Evolutionary conservation across 148 eudicot genomes (phyloP).

Genomic region (Rhododendron simsii): DNA sequence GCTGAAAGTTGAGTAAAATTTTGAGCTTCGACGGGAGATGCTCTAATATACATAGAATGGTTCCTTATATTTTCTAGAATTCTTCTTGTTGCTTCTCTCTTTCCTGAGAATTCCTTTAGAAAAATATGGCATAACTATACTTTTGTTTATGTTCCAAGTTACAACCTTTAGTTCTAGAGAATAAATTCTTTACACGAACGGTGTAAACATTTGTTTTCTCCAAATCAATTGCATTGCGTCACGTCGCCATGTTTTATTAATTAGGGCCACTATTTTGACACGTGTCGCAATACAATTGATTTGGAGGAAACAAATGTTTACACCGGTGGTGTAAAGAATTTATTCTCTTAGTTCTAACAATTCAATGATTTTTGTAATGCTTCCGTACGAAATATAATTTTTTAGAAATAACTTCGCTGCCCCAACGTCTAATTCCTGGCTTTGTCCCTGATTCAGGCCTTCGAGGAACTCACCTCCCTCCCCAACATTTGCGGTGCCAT

Average conservation of each 20-base stretch:
- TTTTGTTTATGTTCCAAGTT: not conserved
- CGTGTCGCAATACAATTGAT: too few relatives aligned
- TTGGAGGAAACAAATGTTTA: too few relatives aligned
- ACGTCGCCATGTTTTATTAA: too few relatives aligned
- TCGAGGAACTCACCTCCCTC: conserved; percentile 59
- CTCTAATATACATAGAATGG: not conserved
- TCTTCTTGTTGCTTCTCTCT: not conserved
- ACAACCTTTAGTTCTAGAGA: not conserved
- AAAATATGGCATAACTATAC: not conserved
- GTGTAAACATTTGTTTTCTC: too few relatives aligned
- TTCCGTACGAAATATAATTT: too few relatives aligned
- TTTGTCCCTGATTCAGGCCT: conserved; percentile 33
- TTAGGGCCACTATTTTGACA: too few relatives aligned
- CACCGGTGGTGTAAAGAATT: too few relatives aligned
- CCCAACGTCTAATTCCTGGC: not conserved
- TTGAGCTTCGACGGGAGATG: not conserved
- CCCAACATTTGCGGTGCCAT: conserved; percentile 83
- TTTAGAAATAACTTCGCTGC: not conserved
- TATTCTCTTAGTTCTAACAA: not conserved
- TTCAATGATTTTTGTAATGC: too few relatives aligned
- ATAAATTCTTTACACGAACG: too few relatives aligned
- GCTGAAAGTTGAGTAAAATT: not conserved
- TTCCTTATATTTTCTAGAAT: not conserved
- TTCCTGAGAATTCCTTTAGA: not conserved
- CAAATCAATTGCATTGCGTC: too few relatives aligned